These are phyloP conservation scores for Cytospora paraplurivora DNA, from an alignment of 2,329 filamentous ascomycete genomes.

Conservation along the genomic window DNA sequence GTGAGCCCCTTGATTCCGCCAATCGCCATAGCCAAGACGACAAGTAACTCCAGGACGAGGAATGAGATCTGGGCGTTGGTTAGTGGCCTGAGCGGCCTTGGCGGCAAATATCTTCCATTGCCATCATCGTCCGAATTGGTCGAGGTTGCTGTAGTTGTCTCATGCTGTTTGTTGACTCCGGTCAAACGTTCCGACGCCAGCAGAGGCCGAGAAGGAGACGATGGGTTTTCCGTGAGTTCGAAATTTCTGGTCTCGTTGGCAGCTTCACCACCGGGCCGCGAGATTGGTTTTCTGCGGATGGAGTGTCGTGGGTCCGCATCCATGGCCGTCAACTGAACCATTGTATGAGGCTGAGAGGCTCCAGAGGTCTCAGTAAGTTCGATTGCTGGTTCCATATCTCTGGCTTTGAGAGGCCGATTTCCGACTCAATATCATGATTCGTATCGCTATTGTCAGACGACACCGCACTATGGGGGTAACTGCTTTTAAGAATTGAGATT, in stretches of 20 bases:
- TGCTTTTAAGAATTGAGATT: background rate
- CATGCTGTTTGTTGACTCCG: background rate
- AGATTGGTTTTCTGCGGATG: background rate
- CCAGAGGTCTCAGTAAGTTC: background rate
- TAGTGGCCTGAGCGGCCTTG: constrained; percentile 4
- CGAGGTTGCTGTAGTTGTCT: background rate
- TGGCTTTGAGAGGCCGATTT: background rate
- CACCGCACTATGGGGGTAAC: background rate
- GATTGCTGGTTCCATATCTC: background rate
- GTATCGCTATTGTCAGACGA: background rate
- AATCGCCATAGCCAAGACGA: background rate
- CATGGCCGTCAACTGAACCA: background rate
- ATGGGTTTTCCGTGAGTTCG: background rate
- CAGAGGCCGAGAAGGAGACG: background rate
- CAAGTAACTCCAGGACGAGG: constrained; percentile 1
- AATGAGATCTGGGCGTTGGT: constrained; percentile 5
- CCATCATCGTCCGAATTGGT: background rate
- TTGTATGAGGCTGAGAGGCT: background rate
- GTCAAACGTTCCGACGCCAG: background rate
- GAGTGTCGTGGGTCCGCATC: background rate
- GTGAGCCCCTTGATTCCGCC: constrained; percentile 6
- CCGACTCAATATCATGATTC: background rate
- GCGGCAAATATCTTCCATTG: background rate
- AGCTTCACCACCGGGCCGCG: background rate
- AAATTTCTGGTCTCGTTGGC: background rate